A percentile compares a stretch with the other conserved stretches of the same genome.
phyloP scores from a whole-genome alignment of 495 filamentous ascomycete genomes.

The Penicillium roqueforti region DNA sequence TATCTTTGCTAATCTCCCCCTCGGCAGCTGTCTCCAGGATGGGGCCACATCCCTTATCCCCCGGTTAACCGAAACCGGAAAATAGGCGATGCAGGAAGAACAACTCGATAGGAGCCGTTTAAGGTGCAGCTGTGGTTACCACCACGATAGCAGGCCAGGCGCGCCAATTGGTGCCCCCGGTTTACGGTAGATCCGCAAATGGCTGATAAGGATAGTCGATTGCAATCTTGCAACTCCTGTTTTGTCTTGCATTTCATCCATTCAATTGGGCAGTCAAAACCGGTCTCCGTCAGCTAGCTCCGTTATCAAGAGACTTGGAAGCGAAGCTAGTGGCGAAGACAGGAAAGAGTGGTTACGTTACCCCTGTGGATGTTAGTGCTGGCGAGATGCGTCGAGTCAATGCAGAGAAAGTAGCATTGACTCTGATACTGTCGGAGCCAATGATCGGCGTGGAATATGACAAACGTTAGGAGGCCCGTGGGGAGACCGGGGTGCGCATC shows the following conservation, averaged over 20 bases:
- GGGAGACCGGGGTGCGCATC: background rate
- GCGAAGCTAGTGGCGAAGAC: background rate
- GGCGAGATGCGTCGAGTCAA: background rate
- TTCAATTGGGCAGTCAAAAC: background rate
- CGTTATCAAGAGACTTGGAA: background rate
- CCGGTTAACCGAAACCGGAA: background rate
- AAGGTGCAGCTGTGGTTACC: background rate
- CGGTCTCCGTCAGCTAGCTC: constrained; percentile 1
- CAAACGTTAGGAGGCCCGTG: constrained; percentile 11
- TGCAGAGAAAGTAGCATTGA: background rate
- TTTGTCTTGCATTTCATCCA: too few relatives aligned
- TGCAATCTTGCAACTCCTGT: background rate
- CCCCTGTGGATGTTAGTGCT: constrained; percentile 2
- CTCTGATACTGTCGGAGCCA: background rate
- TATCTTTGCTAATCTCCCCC: background rate
- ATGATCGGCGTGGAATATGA: constrained; percentile 2
- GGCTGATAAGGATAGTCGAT: constrained; percentile 4
- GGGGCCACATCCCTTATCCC: background rate
- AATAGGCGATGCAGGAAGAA: background rate
- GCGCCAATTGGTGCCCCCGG: background rate
- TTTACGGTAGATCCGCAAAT: background rate
- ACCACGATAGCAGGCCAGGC: background rate
- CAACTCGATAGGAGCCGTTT: background rate
- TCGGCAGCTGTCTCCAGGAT: background rate
- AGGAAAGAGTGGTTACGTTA: background rate